Evolutionary conservation across 768 basidiomycete species (phyloP), one percentile per base, ranked within the genome.

Genomic region (Sporobolomyces pararoseus): DNA sequence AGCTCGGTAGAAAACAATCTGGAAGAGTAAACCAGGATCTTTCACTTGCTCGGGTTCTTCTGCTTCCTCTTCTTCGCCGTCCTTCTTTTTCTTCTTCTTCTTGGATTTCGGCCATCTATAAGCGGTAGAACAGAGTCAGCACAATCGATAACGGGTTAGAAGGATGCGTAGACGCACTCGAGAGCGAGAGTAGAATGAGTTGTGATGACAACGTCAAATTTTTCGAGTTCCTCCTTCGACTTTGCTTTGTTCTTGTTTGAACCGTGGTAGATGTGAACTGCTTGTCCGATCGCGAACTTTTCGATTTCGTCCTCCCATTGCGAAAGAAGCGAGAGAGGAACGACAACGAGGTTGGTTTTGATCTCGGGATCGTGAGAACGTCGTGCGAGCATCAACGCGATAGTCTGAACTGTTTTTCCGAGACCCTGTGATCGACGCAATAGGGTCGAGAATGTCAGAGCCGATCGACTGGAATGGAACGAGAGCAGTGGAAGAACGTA

Each of bases 261-360:
- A 1, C 94, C 94, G 58, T 95, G 91, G 78, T 97, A 93, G 65
- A 89, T 87, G 19, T 88, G 80, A 5, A 93, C 90, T 0, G 82
- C 84, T 17, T 92, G 81, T 3, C 83, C 83, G 6, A 83, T 53
- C 74, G 87, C 90, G 61, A 84, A 79, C 52, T 90, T 86, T 78
- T 96, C 93, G 17, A 85, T 83, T 9, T 87, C 88, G 92, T 92
- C 95, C 78, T 96, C 63, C 63, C 63, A 65, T 42, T 65, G 63
- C 19, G 27, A 23, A 7, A 65, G 39, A 25, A 65, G 52, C 42
- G 63, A 65, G 53, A 65, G 63, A 27, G 63, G 94, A n/a, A 59
- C 65, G 35, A 66, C 89, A 25, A 91, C 84, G 62, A 91, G 84
- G 3, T 91, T 84, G 13, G 87, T 90, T 0, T 85, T 85, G 53